Evolutionary conservation across 2,329 filamentous ascomycete species (phyloP).

Genomic region (Cytospora paraplurivora): DNA sequence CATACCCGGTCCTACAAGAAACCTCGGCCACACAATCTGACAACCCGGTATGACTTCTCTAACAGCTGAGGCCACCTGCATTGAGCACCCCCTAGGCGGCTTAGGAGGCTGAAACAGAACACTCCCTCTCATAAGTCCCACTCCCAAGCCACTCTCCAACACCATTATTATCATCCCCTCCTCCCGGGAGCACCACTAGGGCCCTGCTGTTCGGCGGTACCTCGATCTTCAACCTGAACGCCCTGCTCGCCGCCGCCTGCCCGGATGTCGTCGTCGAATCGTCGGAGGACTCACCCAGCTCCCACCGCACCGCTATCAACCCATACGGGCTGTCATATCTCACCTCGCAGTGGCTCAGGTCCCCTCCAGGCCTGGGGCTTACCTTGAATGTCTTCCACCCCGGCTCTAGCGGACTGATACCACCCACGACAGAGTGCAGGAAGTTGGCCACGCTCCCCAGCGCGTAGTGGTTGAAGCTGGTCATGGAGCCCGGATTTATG

Average conservation of each 20-base stretch:
- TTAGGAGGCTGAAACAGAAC: neutral
- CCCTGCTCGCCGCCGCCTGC: neutral
- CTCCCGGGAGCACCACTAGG: constrained; percentile 23
- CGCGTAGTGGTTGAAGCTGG: constrained; percentile 46
- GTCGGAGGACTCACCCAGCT: constrained; percentile 7
- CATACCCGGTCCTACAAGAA: neutral
- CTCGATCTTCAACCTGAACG: constrained; percentile 19
- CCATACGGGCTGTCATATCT: constrained; percentile 27
- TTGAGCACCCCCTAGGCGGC: neutral
- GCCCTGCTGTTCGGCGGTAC: constrained; percentile 25
- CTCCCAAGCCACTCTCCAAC: constrained; percentile 24
- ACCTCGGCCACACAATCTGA: neutral
- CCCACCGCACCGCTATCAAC: constrained; percentile 20
- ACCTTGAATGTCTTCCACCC: constrained; percentile 38
- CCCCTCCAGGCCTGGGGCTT: constrained; percentile 36
- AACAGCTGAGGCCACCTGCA: neutral
- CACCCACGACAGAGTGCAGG: constrained; percentile 41
- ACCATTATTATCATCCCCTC: constrained; percentile 12
- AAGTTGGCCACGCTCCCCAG: constrained; percentile 43
- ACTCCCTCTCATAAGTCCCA: constrained; percentile 16
- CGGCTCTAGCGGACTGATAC: constrained; percentile 34
- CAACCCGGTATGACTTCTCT: neutral
- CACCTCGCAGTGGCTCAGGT: constrained; percentile 28
- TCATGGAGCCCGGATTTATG: constrained; percentile 45
- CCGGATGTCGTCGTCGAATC: neutral